Evolutionary conservation across 345 rosid species (phyloP).

Genomic region (Brassica carinata): DNA sequence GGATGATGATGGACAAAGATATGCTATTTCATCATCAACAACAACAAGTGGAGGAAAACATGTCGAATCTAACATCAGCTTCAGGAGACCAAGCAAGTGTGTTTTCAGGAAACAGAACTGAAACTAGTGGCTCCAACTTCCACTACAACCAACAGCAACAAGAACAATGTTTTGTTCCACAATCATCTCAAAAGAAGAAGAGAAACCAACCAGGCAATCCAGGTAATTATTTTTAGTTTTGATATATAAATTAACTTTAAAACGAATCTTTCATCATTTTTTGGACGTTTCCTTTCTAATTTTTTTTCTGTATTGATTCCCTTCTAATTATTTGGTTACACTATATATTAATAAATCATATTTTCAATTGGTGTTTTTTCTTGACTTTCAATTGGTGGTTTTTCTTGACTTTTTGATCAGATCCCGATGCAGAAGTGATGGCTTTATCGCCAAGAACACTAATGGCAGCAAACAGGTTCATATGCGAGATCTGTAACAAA

Average conservation of each 20-base stretch:
- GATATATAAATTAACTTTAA: neutral
- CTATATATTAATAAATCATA: too few relatives aligned
- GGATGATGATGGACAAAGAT: slow-evolving; percentile 49
- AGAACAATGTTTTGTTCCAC: slow-evolving; percentile 49
- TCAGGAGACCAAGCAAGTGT: slow-evolving; percentile 67
- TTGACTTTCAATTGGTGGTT: neutral
- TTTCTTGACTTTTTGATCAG: slow-evolving; percentile 38
- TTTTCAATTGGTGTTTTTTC: neutral
- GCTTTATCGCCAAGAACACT: slow-evolving; percentile 79
- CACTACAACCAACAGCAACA: slow-evolving; percentile 29
- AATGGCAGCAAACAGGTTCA: slow-evolving; percentile 79
- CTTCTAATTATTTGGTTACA: too few relatives aligned
- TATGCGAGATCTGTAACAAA: slow-evolving; percentile 79
- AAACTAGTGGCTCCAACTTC: slow-evolving; percentile 36
- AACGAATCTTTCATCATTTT: slow-evolving; percentile 3
- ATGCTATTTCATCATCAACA: slow-evolving; percentile 47
- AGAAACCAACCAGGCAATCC: slow-evolving; percentile 95
- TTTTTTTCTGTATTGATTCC: neutral
- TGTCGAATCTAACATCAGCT: slow-evolving; percentile 73
- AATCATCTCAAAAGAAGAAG: slow-evolving; percentile 53
- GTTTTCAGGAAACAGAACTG: slow-evolving; percentile 56
- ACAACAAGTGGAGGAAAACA: slow-evolving; percentile 54
- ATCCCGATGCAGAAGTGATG: slow-evolving; percentile 84
- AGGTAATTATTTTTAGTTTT: slow-evolving; percentile 43
- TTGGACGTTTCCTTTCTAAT: slow-evolving; percentile 2